A percentile compares a stretch with the other conserved stretches of the same genome.
Evolutionary conservation across 306 rosid genomes (phyloP).

Genomic region (Quercus engelmannii): DNA sequence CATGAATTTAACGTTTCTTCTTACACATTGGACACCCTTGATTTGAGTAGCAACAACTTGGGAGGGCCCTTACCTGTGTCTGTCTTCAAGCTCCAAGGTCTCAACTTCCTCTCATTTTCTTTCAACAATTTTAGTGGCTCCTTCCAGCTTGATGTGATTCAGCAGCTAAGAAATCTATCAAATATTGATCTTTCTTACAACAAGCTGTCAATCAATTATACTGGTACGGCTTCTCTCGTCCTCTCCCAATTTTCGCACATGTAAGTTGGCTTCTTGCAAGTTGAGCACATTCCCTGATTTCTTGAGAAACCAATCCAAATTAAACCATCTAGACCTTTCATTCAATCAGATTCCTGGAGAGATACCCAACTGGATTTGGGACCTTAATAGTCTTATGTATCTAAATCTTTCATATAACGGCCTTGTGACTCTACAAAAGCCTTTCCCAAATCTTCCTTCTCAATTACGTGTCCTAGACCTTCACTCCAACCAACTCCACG

Average conservation of each 20-base stretch:
- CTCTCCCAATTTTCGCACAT: slow-evolving; percentile 3
- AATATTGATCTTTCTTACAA: slow-evolving; percentile 45
- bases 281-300: too few relatives aligned
- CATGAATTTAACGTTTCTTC: neutral
- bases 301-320: too few relatives aligned
- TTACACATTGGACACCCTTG: slow-evolving; percentile 31
- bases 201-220: slow-evolving; percentile 8
- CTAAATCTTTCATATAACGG: too few relatives aligned
- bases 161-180: slow-evolving; percentile 8
- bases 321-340: too few relatives aligned
- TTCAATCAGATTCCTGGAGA: too few relatives aligned
- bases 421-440: too few relatives aligned
- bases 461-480: too few relatives aligned
- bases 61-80: slow-evolving; percentile 34
- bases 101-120: slow-evolving; percentile 19
- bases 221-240: neutral
- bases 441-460: too few relatives aligned
- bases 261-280: too few relatives aligned
- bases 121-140: slow-evolving; percentile 46
- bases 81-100: slow-evolving; percentile 5
- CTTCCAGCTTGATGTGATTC: neutral
- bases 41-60: slow-evolving; percentile 43
- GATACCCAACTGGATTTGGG: too few relatives aligned
- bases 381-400: too few relatives aligned
- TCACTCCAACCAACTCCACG: too few relatives aligned